Conservation (phyloP, 768 basidiomycete species). For the Boletus vermiculosoides region DNA sequence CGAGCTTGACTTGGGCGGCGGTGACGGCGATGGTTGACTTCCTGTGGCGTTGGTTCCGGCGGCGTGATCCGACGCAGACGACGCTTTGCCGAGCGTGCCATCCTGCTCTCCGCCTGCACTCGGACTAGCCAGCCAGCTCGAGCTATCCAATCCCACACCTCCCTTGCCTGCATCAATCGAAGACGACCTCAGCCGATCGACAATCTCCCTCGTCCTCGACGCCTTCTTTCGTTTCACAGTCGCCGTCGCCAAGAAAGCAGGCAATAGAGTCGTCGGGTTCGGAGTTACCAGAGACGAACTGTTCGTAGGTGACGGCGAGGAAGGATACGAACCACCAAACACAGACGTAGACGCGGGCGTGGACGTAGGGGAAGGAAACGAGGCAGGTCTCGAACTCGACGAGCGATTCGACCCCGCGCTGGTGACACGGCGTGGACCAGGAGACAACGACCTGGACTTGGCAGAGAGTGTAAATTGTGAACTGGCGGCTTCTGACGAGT, state of each 20-base stretch:
- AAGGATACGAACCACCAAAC: slow-evolving; percentile 8
- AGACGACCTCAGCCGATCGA: slow-evolving; percentile 27
- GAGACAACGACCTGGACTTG: slow-evolving; percentile 20
- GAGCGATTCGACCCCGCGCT: slow-evolving; percentile 11
- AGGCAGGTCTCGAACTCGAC: slow-evolving; percentile 5
- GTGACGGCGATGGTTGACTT: not conserved
- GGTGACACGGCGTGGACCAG: slow-evolving; percentile 2
- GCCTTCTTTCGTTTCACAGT: slow-evolving; percentile 23
- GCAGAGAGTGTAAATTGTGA: not conserved
- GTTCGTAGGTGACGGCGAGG: slow-evolving; percentile 7
- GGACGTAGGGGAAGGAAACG: slow-evolving; percentile 10
- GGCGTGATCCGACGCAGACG: slow-evolving; percentile 5
- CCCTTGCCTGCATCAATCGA: slow-evolving; percentile 25
- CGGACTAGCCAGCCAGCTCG: slow-evolving; percentile 19
- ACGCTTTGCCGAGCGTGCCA: not conserved
- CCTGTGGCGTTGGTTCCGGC: not conserved
- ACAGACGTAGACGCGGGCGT: slow-evolving; percentile 8
- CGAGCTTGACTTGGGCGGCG: not conserved
- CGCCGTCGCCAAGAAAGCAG: slow-evolving; percentile 24
- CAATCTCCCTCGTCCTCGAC: slow-evolving; percentile 31
- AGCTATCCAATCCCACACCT: slow-evolving; percentile 1
- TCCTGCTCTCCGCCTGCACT: slow-evolving; percentile 6
- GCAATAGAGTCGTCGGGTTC: slow-evolving; percentile 19
- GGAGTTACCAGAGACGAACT: not conserved
- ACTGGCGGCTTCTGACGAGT: not conserved